Base-by-base conservation (phyloP, 805 yeast genomes). In the Candida anglica region DNA sequence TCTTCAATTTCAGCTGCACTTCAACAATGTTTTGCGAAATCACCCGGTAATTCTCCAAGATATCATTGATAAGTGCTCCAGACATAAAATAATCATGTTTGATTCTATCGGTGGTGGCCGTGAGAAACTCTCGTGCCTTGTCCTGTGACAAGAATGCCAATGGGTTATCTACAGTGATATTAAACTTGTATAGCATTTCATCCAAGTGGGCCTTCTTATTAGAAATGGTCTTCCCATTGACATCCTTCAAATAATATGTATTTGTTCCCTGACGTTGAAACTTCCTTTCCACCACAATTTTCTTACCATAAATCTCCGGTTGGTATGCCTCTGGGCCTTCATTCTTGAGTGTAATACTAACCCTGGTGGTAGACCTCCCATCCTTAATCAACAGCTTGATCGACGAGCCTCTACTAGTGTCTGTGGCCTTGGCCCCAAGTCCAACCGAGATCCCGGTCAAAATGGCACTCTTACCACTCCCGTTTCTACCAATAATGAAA, bases 61-160 rank as follows among this genome's bases (percentile, higher is more conserved):
- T 77, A 28, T 80, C 85, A 36, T 79, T 80, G 31, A 84, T 71
- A 47, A 80, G 69, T 2, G 94, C 79, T 22, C 95, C 96, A 33
- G 75, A 74, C 85, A 83, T 81, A 52, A 91, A 86, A 51, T 76
- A 80, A 11, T 70, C 69, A 55, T 79, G 93, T 56, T 88, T 86
- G 30, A 75, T 81, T 22, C 68, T 69, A 39, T 86, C 83, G 4
- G 86, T 71, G 4, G 93, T 77, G 20, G 81, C 76, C 1, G 95
- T 83, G 41, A 93, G 62, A 52, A 93, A 93, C 11, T 89, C 83
- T 44, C 95, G 76, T 2, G 99, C 98, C 40, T 81, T 85, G 46
- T 93, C 97, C 56, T 93, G 99, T 1, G 95, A 86, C 32, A 93
- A 66, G 49, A 93, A 85, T 2, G 95, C 85, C 75, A 93, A 77